Conservation (phyloP, 2,329 filamentous ascomycete genomes). For the Alternaria panax region DNA sequence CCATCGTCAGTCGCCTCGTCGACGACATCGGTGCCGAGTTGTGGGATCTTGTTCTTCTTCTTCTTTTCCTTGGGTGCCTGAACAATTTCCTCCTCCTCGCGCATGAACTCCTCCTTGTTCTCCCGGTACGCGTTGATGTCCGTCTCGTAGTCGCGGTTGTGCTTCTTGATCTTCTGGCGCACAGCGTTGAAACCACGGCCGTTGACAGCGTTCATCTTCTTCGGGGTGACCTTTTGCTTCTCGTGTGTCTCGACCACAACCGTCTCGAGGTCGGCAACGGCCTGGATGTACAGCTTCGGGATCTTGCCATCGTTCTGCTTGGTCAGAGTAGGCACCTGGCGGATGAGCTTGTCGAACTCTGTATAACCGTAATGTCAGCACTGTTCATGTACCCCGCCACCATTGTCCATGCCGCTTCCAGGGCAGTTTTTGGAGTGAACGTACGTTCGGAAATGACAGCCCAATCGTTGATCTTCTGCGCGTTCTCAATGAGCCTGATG, state of each 20-base stretch:
- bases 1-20: constrained; percentile 76
- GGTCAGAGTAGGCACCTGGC: constrained; percentile 69
- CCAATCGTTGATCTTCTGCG: constrained; percentile 98
- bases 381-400: constrained; percentile 16
- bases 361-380: constrained; percentile 31
- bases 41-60: constrained; percentile 58
- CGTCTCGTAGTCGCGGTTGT: constrained; percentile 90
- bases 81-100: constrained; percentile 80
- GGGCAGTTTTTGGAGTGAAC: constrained; percentile 40
- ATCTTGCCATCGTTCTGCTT: constrained; percentile 72
- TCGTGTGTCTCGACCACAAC: constrained; percentile 91
- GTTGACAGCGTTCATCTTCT: constrained; percentile 99
- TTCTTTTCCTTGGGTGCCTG: constrained; percentile 58
- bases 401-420: background rate
- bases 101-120: constrained; percentile 87
- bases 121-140: constrained; percentile 88
- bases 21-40: constrained; percentile 60
- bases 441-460: constrained; percentile 86
- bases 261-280: constrained; percentile 91
- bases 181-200: constrained; percentile 94
- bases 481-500: constrained; percentile 92
- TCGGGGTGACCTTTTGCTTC: constrained; percentile 93
- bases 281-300: constrained; percentile 92
- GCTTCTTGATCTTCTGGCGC: constrained; percentile 98
- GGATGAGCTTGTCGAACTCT: constrained; percentile 96